Evolutionary conservation across 78 protist species (phyloP).

Genomic region (Diacronema lutheri): DNA sequence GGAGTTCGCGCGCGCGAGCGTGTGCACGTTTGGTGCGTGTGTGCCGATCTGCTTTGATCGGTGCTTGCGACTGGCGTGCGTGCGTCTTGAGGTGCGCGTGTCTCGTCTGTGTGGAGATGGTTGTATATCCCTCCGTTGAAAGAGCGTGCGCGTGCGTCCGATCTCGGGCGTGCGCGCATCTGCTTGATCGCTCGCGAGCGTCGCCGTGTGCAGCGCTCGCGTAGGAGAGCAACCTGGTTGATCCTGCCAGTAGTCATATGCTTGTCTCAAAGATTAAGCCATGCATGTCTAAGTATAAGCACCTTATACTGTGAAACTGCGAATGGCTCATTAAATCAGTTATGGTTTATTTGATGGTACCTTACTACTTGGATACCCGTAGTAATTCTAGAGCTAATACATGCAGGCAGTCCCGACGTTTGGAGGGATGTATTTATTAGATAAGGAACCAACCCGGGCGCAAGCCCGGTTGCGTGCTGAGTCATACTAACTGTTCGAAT

Average conservation of each 20-base stretch:
- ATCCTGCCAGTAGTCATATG: slow-evolving; percentile 91
- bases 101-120: background rate
- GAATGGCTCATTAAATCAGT: slow-evolving; percentile 81
- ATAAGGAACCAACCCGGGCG: background rate
- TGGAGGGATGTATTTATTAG: slow-evolving; percentile 65
- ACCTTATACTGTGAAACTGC: slow-evolving; percentile 68
- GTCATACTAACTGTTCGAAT: slow-evolving; percentile 76
- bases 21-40: no score
- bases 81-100: no score
- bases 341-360: slow-evolving; percentile 70
- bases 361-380: slow-evolving; percentile 76
- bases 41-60: no score
- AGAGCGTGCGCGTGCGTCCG: background rate
- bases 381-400: slow-evolving; percentile 86
- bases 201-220: no score
- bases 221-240: slow-evolving; percentile 63
- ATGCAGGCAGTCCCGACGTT: slow-evolving; percentile 50
- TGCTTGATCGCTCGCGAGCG: no score
- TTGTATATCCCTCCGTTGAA: background rate
- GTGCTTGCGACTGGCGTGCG: no score
- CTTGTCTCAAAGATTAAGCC: slow-evolving; percentile 89
- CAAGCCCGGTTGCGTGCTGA: slow-evolving; percentile 46
- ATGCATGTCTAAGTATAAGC: slow-evolving; percentile 81
- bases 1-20: no score
- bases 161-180: no score